Base-by-base conservation (phyloP, 2,329 filamentous ascomycete species). In the Fusarium xyrophilum region DNA sequence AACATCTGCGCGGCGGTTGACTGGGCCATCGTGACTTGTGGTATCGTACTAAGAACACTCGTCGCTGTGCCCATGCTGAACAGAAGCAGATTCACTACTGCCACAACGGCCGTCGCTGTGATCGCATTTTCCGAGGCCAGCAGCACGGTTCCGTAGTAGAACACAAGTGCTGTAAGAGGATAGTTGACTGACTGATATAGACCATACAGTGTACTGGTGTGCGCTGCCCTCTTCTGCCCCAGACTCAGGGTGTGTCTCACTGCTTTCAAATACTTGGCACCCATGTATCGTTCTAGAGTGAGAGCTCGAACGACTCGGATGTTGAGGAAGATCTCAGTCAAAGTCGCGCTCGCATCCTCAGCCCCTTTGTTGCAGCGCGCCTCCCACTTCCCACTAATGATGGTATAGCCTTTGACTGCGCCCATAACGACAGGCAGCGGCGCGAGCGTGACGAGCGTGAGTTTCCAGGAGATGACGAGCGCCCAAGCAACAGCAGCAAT, bases 1-100 rank as follows among this genome's bases (percentile, higher is more conserved):
- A 98, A 84, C 19, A 98, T 84, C 28, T 90, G 88, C 1, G 86
- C 85, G 0, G 92, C 93, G 2, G 91, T 90, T 33, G 91, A 88
- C 67, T 89, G 88, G 1, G 93, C 89, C 19, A 89, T 87, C 15
- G 89, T 90, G 43, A 97, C 89, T 74, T 97, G 93, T 0, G 95
- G 94, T 27, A 98, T 88, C 73, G 89, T 90, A 48, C 86, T 85
- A 21, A 96, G 80, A 56, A 96, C 87, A 33, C 85, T 84, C 36
- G 88, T 88, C 4, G 91, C 87, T 14, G 91, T 92, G 14, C 89
- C 88, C 58, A 97, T 87, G 64, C 91, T 90, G 75, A 97, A 92
- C n/a, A 97, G 85, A 2, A 98, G 84, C 55, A 97, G 84, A 35
- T 93, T 91, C 71, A 96, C 89, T 1, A 96, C 91, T 63, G 90